These are phyloP conservation scores for Paramyrothecium roridum DNA, from an alignment of 2,329 filamentous ascomycete species.

Conservation along the genomic window DNA sequence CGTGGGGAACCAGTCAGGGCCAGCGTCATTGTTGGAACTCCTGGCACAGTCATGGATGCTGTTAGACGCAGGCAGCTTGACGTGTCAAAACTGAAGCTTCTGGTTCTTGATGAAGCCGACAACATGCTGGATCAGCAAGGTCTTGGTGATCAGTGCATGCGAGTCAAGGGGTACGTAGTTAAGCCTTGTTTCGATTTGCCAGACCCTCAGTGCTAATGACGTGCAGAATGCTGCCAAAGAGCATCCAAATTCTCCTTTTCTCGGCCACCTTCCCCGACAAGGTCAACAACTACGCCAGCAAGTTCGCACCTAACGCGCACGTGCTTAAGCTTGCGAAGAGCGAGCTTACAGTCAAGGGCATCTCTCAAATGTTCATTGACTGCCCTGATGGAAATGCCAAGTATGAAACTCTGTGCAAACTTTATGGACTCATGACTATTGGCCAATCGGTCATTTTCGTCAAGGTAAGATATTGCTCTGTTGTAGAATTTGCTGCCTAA, in stretches of 20 bases:
- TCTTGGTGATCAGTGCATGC: conserved; percentile 88
- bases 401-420: conserved; percentile 82
- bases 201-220: conserved; percentile 23
- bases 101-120: conserved; percentile 95
- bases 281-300: conserved; percentile 78
- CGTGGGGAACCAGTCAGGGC: conserved; percentile 68
- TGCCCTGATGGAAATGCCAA: conserved; percentile 80
- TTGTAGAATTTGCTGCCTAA: neutral
- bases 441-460: conserved; percentile 98
- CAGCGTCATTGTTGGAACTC: conserved; percentile 87
- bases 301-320: conserved; percentile 84
- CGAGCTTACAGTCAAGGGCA: conserved; percentile 93
- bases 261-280: conserved; percentile 89
- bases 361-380: conserved; percentile 97
- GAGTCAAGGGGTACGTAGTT: conserved; percentile 71
- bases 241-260: conserved; percentile 87
- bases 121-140: conserved; percentile 98
- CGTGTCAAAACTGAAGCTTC: conserved; percentile 66
- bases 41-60: conserved; percentile 87
- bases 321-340: conserved; percentile 84
- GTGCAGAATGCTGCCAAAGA: conserved; percentile 65
- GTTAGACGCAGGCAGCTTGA: conserved; percentile 76
- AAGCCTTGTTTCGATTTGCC: neutral
- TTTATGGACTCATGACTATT: conserved; percentile 95
- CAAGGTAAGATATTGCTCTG: conserved; percentile 58